Evolutionary conservation across 2,329 filamentous ascomycete genomes (phyloP), one percentile per base, ranked within the genome.

Genomic region (Arthrobotrys megalospora): DNA sequence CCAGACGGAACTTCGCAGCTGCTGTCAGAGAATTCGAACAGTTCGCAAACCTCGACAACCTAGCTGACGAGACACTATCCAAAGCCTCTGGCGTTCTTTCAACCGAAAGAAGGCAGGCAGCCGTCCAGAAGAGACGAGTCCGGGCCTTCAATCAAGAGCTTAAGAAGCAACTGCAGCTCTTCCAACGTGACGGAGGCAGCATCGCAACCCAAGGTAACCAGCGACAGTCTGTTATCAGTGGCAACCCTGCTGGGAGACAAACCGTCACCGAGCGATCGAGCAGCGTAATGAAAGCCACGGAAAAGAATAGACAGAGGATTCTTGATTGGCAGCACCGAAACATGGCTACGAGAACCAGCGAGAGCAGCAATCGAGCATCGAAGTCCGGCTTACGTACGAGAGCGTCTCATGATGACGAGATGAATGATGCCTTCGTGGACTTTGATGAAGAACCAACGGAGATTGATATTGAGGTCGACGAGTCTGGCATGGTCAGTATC

Each of bases 91-190:
- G 41, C 32, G 16, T 71, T 5, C 48, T 28, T 8, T 77, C 73
- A 28, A 47, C 38, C 6, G 38, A 66, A 38, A 50, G 66, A 47
- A 62, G 73, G 6, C 66, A 77, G 34, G 52, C 38, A 1, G 38
- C n/a, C 0, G 63, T 77, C 19, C 58, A 67, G 14, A 65, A 71
- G 34, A 16, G 66, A 41, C 41, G 73, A 21, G n/a, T 77, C 10
- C 24, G 38, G 12, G 66, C 73, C 10, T 77, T 77, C 50, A 77
- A 77, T 34, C 32, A 77, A 55, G 73, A 77, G 32, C 36, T 77
- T 10, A 50, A 45, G 21, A 77, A 70, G 60, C 73, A 77, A 28
- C 6, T 70, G n/a, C 19, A 14, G 1, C 1, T 77, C 1, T 62
- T 67, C 43, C 6, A 71, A 8, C 34, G 66, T 6, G 58, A 77